Evolutionary conservation across 2,329 filamentous ascomycete genomes (phyloP).

Genomic region (Cucurbitaria berberidis): DNA sequence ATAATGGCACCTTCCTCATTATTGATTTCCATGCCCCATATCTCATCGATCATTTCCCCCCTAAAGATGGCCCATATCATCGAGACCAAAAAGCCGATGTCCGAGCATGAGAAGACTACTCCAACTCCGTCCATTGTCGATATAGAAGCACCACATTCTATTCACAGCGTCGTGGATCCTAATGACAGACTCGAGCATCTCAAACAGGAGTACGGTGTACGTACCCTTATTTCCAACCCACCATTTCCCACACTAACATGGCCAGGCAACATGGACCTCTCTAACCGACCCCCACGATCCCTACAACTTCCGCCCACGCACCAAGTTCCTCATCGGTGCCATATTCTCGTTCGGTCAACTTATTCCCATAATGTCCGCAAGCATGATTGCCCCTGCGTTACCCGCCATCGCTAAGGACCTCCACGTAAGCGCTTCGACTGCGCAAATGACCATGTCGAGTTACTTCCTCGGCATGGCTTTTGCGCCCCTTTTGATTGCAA

Average conservation of each 20-base stretch:
- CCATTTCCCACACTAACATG: background rate
- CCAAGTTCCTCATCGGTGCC: conserved; percentile 22
- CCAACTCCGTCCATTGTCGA: background rate
- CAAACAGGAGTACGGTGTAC: background rate
- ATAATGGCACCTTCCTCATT: too few relatives aligned
- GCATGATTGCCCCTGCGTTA: conserved; percentile 20
- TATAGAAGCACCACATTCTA: background rate
- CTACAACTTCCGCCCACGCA: conserved; percentile 37
- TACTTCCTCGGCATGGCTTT: conserved; percentile 22
- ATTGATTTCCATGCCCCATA: too few relatives aligned
- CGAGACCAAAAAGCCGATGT: background rate
- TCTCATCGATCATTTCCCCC: too few relatives aligned
- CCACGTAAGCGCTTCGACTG: conserved; percentile 10
- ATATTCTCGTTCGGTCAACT: conserved; percentile 19
- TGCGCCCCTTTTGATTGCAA: conserved; percentile 15
- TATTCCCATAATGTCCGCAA: conserved; percentile 21
- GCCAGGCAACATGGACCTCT: background rate
- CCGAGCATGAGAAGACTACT: background rate
- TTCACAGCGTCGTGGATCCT: background rate
- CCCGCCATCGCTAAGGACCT: conserved; percentile 15
- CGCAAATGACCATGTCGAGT: conserved; percentile 14
- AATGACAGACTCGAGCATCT: background rate
- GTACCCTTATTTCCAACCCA: background rate
- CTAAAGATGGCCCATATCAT: background rate
- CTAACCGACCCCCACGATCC: conserved; percentile 38